Percentiles rank a stretch among this genome's conserved stretches.
phyloP scores from a whole-genome alignment of 345 rosid species.

The Eutrema heterophyllum region DNA sequence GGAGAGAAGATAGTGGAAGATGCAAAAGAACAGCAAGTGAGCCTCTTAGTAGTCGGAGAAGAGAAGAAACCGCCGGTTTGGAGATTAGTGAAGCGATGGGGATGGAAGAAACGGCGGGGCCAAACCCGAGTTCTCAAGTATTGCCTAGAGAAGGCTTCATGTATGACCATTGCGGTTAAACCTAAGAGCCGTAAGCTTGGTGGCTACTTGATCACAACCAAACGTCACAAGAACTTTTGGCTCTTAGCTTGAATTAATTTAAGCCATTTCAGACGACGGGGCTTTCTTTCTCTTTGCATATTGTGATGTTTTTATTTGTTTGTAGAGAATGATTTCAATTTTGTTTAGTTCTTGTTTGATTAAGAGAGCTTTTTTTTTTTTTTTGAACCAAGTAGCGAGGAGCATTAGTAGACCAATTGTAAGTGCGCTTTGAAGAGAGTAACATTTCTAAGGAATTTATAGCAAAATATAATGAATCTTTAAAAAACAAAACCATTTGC shows the following conservation, averaged over 20 bases:
- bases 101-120: constrained; percentile 35
- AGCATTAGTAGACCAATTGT: too few relatives aligned
- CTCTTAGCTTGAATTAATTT: constrained; percentile 52
- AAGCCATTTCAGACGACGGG: neutral
- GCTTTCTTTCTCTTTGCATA: neutral
- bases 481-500: too few relatives aligned
- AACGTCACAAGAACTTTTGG: constrained; percentile 87
- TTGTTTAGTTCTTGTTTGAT: neutral
- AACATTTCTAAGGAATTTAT: too few relatives aligned
- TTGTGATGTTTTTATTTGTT: neutral
- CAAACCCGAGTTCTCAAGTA: constrained; percentile 49
- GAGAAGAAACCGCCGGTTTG: constrained; percentile 51
- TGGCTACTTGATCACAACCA: constrained; percentile 88
- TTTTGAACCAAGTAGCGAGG: too few relatives aligned
- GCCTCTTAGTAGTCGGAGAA: constrained; percentile 66
- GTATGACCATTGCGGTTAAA: constrained; percentile 80
- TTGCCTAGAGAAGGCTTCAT: constrained; percentile 68
- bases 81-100: constrained; percentile 54
- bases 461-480: too few relatives aligned
- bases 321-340: neutral
- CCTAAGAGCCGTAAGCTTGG: constrained; percentile 68
- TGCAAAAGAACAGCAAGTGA: constrained; percentile 55
- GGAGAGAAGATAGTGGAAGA: constrained; percentile 71
- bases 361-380: too few relatives aligned
- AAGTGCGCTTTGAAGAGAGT: too few relatives aligned